These are phyloP conservation scores for Globisporangium abappressorium DNA, from an alignment of 352 stramenopile species.

Conservation along the genomic window DNA sequence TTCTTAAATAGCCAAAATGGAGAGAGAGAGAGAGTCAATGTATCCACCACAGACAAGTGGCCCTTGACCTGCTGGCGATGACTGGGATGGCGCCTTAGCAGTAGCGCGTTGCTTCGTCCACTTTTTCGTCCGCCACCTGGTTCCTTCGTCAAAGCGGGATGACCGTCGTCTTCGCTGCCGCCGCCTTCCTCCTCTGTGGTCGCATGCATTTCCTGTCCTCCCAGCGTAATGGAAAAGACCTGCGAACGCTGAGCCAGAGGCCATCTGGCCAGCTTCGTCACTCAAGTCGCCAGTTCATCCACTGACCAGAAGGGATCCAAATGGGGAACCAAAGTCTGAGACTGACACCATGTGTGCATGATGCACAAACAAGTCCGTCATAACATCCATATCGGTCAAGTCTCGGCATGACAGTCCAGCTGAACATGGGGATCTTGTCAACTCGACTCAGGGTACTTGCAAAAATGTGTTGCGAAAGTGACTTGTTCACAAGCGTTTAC, in stretches of 20 bases:
- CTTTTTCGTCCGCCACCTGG: not conserved
- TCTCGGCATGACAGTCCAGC: not conserved
- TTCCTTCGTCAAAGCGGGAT: not conserved
- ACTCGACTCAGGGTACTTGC: not conserved
- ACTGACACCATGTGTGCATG: not conserved
- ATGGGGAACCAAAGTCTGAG: not conserved
- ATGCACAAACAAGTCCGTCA: not conserved
- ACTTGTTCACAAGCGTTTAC: too few relatives aligned
- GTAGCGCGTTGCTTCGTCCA: not conserved
- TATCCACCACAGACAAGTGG: not conserved
- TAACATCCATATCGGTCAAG: not conserved
- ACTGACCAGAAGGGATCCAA: constrained; percentile 1
- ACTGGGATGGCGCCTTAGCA: not conserved
- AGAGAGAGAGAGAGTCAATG: not conserved
- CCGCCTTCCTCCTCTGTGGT: not conserved
- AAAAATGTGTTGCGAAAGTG: too few relatives aligned
- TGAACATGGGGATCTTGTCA: not conserved
- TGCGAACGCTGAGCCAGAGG: not conserved
- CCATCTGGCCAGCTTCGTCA: not conserved
- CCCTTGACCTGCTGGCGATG: not conserved
- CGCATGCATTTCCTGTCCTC: not conserved
- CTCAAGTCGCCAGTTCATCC: constrained; percentile 2
- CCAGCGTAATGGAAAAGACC: not conserved
- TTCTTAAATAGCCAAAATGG: not conserved
- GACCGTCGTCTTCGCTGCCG: not conserved